Conservation (phyloP, 2,329 filamentous ascomycete genomes). For the Monilinia vaccinii-corymbosi region DNA sequence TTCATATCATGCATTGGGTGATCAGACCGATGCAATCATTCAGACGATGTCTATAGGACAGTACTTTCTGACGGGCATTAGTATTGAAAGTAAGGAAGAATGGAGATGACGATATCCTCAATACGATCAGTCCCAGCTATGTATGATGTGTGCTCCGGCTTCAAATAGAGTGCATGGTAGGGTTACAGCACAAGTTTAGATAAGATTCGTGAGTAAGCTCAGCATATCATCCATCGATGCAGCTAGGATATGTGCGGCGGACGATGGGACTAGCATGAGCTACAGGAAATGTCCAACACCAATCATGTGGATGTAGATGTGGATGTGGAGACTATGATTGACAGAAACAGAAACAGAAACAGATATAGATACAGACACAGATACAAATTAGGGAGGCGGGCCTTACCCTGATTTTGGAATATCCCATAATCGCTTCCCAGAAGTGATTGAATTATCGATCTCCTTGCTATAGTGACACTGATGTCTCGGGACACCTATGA, state of each 20-base stretch:
- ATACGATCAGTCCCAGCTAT: background rate
- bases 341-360: slow-evolving; percentile 1
- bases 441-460: no score
- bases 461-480: no score
- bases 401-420: background rate
- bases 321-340: background rate
- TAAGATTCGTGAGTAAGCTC: background rate
- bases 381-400: background rate
- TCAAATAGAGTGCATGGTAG: background rate
- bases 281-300: background rate
- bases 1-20: background rate
- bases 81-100: background rate
- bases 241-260: background rate
- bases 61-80: background rate
- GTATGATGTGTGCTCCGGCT: background rate
- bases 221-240: background rate
- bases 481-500: background rate
- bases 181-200: background rate
- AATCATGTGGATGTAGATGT: background rate
- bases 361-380: background rate
- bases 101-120: background rate
- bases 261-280: slow-evolving; percentile 7
- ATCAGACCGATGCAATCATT: background rate
- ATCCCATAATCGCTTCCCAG: background rate
- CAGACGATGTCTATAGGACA: background rate